Evolutionary conservation across 192 early-diverging fungal species (phyloP).

Genomic region (Linnemannia schmuckeri): DNA sequence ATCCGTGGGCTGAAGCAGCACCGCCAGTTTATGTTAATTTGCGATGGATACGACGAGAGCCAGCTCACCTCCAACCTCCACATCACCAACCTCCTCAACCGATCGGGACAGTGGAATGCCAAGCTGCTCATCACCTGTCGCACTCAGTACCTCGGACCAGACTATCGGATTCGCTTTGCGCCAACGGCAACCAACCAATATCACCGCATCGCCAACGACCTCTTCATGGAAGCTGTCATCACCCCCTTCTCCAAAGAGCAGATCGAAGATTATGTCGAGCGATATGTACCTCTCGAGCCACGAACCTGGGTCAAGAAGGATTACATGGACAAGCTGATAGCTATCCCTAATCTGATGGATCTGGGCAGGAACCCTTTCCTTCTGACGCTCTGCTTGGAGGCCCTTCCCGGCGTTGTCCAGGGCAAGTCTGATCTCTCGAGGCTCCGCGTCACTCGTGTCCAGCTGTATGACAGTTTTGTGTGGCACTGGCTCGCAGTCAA

Average conservation of each 20-base stretch:
- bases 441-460: background rate
- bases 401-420: background rate
- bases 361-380: slow-evolving; percentile 21
- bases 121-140: background rate
- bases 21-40: background rate
- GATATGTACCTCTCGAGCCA: too few relatives aligned
- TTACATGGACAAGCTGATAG: background rate
- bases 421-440: background rate
- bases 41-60: background rate
- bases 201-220: background rate
- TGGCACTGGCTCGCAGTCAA: background rate
- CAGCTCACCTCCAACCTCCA: background rate
- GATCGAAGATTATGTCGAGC: background rate
- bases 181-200: too few relatives aligned
- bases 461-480: slow-evolving; percentile 7
- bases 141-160: background rate
- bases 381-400: background rate
- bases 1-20: background rate
- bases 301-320: background rate
- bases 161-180: background rate
- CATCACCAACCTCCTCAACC: background rate
- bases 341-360: slow-evolving; percentile 5
- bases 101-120: background rate
- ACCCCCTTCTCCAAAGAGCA: background rate
- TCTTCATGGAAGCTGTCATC: background rate